Evolutionary conservation across 2,329 filamentous ascomycete genomes (phyloP).

Genomic region (Fusarium transvaalense): DNA sequence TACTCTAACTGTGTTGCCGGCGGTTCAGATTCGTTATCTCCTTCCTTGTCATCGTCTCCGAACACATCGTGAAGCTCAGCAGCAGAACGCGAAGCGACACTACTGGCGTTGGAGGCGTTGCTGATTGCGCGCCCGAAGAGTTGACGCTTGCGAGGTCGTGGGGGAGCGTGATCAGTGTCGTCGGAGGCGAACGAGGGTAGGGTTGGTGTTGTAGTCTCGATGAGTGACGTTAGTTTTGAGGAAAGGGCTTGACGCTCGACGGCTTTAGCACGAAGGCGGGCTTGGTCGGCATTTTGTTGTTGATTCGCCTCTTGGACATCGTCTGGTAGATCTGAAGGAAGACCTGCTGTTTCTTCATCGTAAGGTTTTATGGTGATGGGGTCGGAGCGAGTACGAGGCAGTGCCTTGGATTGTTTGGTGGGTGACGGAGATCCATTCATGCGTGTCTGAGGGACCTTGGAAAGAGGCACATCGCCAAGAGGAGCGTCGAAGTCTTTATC

Average conservation of each 20-base stretch:
- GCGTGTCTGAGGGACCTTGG: slow-evolving; percentile 56
- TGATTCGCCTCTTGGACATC: slow-evolving; percentile 20
- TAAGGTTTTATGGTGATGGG: slow-evolving; percentile 30
- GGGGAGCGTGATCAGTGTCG: slow-evolving; percentile 25
- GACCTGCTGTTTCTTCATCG: slow-evolving; percentile 8
- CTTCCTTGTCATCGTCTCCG: slow-evolving; percentile 42
- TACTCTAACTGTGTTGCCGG: slow-evolving; percentile 67
- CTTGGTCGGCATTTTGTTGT: slow-evolving; percentile 40
- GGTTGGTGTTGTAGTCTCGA: slow-evolving; percentile 50
- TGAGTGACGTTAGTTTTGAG: slow-evolving; percentile 58
- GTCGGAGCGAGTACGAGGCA: slow-evolving; percentile 56
- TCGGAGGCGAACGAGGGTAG: slow-evolving; percentile 33
- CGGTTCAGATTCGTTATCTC: slow-evolving; percentile 50
- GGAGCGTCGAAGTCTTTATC: slow-evolving; percentile 50
- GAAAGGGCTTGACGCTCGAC: slow-evolving; percentile 59
- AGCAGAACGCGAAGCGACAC: slow-evolving; percentile 57
- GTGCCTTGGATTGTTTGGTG: slow-evolving; percentile 42
- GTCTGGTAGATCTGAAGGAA: slow-evolving; percentile 3
- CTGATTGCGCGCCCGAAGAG: slow-evolving; percentile 70
- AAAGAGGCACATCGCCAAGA: slow-evolving; percentile 56
- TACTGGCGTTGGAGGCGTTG: slow-evolving; percentile 67
- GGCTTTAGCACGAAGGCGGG: slow-evolving; percentile 49
- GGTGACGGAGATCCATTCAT: slow-evolving; percentile 59
- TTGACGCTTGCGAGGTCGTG: slow-evolving; percentile 57
- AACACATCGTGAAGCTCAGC: slow-evolving; percentile 47